These are phyloP conservation scores for Leccinum brunneo-olivaceum DNA, from an alignment of 1,284 basidiomycete genomes.

Conservation along the genomic window DNA sequence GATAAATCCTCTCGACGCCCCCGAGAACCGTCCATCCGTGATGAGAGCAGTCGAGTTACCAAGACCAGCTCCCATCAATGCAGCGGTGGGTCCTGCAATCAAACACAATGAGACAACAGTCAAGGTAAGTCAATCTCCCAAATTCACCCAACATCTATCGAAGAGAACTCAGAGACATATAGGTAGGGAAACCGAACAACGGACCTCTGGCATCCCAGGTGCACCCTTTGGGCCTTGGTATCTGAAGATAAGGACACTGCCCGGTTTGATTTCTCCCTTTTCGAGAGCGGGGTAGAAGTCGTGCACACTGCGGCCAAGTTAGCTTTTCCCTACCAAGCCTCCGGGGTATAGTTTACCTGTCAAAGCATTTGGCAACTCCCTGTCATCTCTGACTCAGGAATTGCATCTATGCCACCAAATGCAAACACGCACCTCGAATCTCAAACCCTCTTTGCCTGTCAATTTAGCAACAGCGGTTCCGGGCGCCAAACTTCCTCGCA, in stretches of 20 bases:
- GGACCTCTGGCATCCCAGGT: conserved; percentile 92
- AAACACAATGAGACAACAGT: conserved; percentile 7
- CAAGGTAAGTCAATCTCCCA: background rate
- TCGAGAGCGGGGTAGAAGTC: conserved; percentile 83
- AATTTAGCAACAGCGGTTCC: conserved; percentile 92
- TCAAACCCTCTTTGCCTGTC: conserved; percentile 91
- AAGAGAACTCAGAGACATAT: conserved; percentile 4
- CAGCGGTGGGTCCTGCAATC: conserved; percentile 70
- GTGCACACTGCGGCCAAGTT: conserved; percentile 50
- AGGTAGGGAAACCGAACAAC: conserved; percentile 13
- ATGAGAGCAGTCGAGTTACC: conserved; percentile 87
- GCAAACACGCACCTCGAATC: conserved; percentile 60
- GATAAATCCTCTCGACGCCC: conserved; percentile 60
- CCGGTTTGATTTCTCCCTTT: conserved; percentile 77
- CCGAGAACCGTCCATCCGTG: conserved; percentile 95
- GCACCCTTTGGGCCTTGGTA: conserved; percentile 96
- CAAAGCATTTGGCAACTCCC: conserved; percentile 74
- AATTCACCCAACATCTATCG: conserved; percentile 43
- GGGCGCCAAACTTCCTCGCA: conserved; percentile 87
- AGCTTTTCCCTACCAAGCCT: background rate
- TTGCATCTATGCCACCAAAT: background rate
- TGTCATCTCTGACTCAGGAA: conserved; percentile 23
- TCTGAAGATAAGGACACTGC: conserved; percentile 84
- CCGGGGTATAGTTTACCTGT: conserved; percentile 39
- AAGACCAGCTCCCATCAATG: conserved; percentile 90